Base-by-base conservation (phyloP, 805 yeast species). In the Brettanomyces custersianus region DNA sequence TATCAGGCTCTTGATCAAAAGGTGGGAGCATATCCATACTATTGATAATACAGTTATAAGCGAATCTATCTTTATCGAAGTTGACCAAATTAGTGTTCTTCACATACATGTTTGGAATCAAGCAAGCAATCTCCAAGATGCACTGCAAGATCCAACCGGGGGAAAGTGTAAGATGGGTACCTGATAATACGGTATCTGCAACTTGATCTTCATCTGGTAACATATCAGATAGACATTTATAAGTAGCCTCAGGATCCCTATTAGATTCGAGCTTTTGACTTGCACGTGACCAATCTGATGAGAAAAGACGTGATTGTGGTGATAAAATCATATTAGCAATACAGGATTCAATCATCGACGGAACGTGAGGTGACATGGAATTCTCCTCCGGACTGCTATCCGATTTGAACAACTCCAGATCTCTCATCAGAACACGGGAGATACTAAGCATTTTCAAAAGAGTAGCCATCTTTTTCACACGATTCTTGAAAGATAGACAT, bases 101-200 rank as follows among this genome's bases (percentile, higher is more conserved):
- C 27, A 74, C 68, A 35, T 80, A 72, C 74, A 77, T 82, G 48
- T 81, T 83, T 15, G 96, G 94, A 35, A 86, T 77, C 49, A 72
- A 78, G 43, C 81, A 77, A 1, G 80, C 75, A 40, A 79, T 74
- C 49, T 84, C 95, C 37, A 87, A 53, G 43, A 90, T 60, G 41
- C 94, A 75, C 47, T 82, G 90, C 18, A 81, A 64, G 34, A 86
- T 65, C 97, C 97, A 90, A 9, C 96, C 96, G 40, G 86, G 74
- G 50, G 96, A 88, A 2, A 95, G 92, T 5, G 86, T 73, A 34
- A 84, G 60, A 5, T 17, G 29, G 8, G 9, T 26, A 0, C 77
- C 68, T 36, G 67, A 42, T 7, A 23, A 21, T 19, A 46, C 5
- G 24, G 40, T 34, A 10, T 33, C 22, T 25, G 45, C 39, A 10